Evolutionary conservation across 148 eudicot genomes (phyloP).

Genomic region (Beta vulgaris): DNA sequence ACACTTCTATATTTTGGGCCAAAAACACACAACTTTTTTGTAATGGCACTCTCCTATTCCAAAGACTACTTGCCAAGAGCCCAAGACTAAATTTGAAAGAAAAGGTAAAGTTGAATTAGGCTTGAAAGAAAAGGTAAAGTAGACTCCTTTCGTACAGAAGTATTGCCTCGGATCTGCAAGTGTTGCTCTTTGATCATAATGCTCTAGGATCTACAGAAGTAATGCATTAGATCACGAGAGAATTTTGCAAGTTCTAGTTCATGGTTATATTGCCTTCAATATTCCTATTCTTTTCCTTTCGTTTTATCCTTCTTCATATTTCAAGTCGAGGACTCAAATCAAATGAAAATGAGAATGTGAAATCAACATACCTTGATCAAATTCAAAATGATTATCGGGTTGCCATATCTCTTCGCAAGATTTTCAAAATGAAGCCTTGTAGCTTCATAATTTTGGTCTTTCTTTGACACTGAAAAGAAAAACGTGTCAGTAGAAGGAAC

Average conservation of each 20-base stretch:
- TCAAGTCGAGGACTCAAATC: neutral
- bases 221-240: neutral
- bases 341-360: neutral
- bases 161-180: neutral
- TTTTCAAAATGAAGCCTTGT: constrained; percentile 93
- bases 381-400: constrained; percentile 86
- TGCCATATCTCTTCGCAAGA: constrained; percentile 85
- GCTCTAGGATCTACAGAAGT: neutral
- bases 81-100: too few species aligned
- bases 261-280: neutral
- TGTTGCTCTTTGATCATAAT: neutral
- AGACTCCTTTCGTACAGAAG: neutral
- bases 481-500: constrained; percentile 19
- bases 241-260: neutral
- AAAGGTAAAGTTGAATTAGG: too few species aligned
- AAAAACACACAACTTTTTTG: neutral
- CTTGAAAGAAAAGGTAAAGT: neutral
- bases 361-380: constrained; percentile 85
- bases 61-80: neutral
- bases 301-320: neutral
- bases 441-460: constrained; percentile 79
- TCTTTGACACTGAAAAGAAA: constrained; percentile 62
- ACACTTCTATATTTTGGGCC: neutral
- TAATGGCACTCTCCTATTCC: too few species aligned
- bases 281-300: neutral